Conservation (phyloP, 1,284 basidiomycete species). For the Leccinum fuscescens region DNA sequence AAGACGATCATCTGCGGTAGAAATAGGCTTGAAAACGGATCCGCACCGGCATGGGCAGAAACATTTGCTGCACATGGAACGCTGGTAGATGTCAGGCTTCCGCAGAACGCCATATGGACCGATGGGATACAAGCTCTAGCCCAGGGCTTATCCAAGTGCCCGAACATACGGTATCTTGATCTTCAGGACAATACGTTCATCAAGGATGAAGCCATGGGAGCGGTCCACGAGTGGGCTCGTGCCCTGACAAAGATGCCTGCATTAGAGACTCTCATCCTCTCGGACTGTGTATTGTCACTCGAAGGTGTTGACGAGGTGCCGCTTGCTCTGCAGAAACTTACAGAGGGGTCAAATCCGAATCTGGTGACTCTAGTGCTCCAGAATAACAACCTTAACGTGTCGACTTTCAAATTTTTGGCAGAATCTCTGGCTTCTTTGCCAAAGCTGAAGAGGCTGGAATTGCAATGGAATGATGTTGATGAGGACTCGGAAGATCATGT, state of each 20-base stretch:
- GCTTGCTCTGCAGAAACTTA: constrained; percentile 62
- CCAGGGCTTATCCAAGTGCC: constrained; percentile 70
- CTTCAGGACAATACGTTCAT: constrained; percentile 97
- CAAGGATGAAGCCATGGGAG: constrained; percentile 57
- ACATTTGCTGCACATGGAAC: constrained; percentile 86
- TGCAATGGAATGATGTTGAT: constrained; percentile 87
- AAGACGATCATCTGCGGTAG: constrained; percentile 89
- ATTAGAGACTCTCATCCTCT: constrained; percentile 82
- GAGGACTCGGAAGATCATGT: constrained; percentile 74
- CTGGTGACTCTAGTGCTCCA: constrained; percentile 80
- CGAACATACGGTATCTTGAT: constrained; percentile 76
- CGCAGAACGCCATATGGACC: constrained; percentile 97
- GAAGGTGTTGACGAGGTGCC: constrained; percentile 67
- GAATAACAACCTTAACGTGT: constrained; percentile 84
- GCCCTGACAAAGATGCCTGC: constrained; percentile 70
- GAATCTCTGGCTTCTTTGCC: constrained; percentile 63
- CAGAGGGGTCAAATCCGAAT: constrained; percentile 71
- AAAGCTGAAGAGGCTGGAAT: constrained; percentile 65
- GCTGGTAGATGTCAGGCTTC: constrained; percentile 86
- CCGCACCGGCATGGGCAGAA: constrained; percentile 79
- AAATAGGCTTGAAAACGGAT: constrained; percentile 92
- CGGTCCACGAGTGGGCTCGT: constrained; percentile 68
- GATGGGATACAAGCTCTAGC: constrained; percentile 87
- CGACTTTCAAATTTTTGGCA: constrained; percentile 68
- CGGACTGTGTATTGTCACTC: constrained; percentile 83